Evolutionary conservation across 2,329 filamentous ascomycete species (phyloP).

Genomic region (Talaromyces atroroseus): DNA sequence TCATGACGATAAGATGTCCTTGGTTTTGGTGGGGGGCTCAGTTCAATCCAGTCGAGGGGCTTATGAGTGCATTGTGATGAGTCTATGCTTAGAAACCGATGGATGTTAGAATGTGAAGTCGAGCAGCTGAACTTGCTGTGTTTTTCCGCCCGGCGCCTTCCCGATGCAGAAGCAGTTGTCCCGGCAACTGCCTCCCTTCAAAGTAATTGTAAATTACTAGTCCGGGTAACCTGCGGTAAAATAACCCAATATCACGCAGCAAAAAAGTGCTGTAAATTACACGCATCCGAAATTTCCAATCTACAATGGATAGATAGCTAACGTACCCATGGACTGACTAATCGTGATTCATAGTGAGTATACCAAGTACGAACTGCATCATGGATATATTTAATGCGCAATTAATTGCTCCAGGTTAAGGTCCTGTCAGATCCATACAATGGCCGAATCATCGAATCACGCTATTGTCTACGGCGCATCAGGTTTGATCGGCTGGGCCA

Average conservation of each 20-base stretch:
- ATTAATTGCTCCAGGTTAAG: too few species aligned
- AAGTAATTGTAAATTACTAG: background rate
- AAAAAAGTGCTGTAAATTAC: background rate
- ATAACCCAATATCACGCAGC: background rate
- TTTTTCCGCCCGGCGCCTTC: background rate
- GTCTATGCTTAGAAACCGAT: background rate
- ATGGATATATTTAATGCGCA: too few species aligned
- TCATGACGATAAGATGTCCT: conserved; percentile 26
- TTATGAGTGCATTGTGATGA: background rate
- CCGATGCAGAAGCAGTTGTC: conserved; percentile 1
- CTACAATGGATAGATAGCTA: background rate
- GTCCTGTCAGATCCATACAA: too few species aligned
- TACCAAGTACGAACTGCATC: too few species aligned
- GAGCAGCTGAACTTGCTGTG: background rate
- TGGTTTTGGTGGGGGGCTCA: background rate
- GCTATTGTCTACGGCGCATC: conserved; percentile 41
- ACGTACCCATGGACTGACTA: too few species aligned
- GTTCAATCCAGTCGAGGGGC: background rate
- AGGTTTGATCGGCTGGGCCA: conserved; percentile 38
- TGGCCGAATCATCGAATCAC: conserved; percentile 10
- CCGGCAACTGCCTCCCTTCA: background rate
- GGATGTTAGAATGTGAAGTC: background rate
- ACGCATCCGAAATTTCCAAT: background rate
- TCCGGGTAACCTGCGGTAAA: background rate
- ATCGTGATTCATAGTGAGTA: too few species aligned